phyloP scores from a whole-genome alignment of 2,329 filamentous ascomycete genomes.

The Teratosphaeria nubilosa region DNA sequence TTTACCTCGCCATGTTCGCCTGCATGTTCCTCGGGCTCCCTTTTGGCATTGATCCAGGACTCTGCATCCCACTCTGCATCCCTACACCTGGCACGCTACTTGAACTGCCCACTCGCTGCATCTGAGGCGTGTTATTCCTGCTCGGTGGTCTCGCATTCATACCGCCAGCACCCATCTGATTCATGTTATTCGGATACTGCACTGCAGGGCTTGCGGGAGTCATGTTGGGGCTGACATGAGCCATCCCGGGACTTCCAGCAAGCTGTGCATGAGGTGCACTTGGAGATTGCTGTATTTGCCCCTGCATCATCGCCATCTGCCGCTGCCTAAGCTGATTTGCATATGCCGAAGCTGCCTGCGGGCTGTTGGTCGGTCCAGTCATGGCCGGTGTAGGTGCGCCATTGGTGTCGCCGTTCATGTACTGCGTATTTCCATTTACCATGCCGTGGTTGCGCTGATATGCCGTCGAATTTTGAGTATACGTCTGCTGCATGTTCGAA shows the following conservation, averaged over 20 bases:
- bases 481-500: conserved; percentile 14
- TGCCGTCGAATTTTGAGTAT: conserved; percentile 16
- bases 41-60: conserved; percentile 19
- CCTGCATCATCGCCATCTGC: conserved; percentile 18
- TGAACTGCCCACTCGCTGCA: conserved; percentile 22
- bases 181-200: conserved; percentile 7
- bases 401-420: conserved; percentile 7
- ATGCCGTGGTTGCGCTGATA: conserved; percentile 16
- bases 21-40: conserved; percentile 24
- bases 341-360: conserved; percentile 17
- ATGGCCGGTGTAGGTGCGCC: conserved; percentile 4
- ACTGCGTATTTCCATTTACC: conserved; percentile 5
- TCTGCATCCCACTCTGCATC: conserved; percentile 20
- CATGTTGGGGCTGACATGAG: conserved; percentile 8
- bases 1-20: conserved; percentile 20
- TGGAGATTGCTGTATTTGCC: conserved; percentile 14
- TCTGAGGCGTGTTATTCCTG: conserved; percentile 23
- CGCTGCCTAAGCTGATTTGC: conserved; percentile 23
- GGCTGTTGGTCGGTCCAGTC: conserved; percentile 1
- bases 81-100: conserved; percentile 16
- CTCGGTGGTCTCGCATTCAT: conserved; percentile 15
- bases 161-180: conserved; percentile 1
- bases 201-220: conserved; percentile 9
- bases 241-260: conserved; percentile 18
- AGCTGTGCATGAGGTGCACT: conserved; percentile 12